Conservation (phyloP, 2,329 filamentous ascomycete genomes). For the Cryphonectria radicalis region DNA sequence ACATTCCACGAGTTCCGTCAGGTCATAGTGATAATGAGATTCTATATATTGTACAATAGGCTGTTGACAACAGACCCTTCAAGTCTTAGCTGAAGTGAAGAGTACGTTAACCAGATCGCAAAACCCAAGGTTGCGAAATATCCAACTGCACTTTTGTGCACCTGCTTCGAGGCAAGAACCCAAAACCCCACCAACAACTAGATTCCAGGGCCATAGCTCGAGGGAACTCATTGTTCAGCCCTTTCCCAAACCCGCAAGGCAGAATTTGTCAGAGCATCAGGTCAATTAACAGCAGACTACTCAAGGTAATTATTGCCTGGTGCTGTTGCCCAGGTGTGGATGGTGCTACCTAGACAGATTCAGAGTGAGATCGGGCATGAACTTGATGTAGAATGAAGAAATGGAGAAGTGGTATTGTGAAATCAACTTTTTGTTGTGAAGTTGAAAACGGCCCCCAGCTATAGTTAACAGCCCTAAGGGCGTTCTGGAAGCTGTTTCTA, state of each 20-base stretch:
- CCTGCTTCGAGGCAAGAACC: background rate
- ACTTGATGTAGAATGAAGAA: background rate
- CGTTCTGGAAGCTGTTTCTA: background rate
- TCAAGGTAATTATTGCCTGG: background rate
- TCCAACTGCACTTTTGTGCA: background rate
- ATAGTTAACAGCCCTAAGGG: no score
- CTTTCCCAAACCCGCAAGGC: background rate
- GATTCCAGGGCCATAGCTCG: no score
- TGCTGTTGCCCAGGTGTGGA: background rate
- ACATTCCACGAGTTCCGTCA: no score
- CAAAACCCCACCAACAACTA: background rate
- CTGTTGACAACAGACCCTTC: no score
- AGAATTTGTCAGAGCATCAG: background rate
- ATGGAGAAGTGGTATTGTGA: background rate
- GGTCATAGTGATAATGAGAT: no score
- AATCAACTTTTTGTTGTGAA: background rate
- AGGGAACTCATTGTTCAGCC: background rate
- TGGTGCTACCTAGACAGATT: background rate
- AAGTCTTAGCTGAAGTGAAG: no score
- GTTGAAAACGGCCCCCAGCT: background rate
- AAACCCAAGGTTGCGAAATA: no score
- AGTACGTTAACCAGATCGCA: no score
- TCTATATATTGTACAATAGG: no score
- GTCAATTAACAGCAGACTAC: background rate
- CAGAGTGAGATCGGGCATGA: background rate